These are phyloP conservation scores for Chlamydomonas asymmetrica DNA, from an alignment of 139 green algal species.

Conservation along the genomic window DNA sequence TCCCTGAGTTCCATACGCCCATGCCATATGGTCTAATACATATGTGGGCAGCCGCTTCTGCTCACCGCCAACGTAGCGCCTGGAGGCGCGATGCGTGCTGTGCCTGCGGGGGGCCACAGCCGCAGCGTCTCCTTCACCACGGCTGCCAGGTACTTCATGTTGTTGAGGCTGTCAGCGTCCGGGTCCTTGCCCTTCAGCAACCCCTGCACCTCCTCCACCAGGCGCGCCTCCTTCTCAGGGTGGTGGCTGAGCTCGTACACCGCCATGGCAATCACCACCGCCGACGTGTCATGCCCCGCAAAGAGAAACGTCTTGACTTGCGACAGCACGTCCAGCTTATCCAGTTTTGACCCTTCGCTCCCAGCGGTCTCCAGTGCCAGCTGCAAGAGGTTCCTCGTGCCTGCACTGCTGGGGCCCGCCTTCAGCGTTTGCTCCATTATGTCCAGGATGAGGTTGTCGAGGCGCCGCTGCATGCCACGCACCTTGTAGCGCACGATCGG, in stretches of 20 bases:
- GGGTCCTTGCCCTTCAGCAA: background rate
- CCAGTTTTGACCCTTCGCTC: too few species aligned
- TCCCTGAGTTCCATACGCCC: too few species aligned
- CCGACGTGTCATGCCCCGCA: slow-evolving; percentile 29
- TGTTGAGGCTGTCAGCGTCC: slow-evolving; percentile 2
- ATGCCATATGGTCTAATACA: too few species aligned
- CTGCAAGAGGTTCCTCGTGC: background rate
- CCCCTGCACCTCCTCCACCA: slow-evolving; percentile 24
- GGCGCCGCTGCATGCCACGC: background rate
- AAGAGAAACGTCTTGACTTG: slow-evolving; percentile 40
- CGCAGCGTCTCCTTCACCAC: slow-evolving; percentile 28
- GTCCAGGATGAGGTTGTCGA: background rate
- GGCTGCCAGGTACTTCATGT: slow-evolving; percentile 6
- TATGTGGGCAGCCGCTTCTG: background rate
- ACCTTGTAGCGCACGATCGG: background rate
- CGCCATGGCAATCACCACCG: slow-evolving; percentile 5
- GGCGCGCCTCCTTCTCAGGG: slow-evolving; percentile 7
- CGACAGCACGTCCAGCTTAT: slow-evolving; percentile 7
- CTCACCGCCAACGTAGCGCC: slow-evolving; percentile 7
- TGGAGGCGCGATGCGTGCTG: slow-evolving; percentile 19
- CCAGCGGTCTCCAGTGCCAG: too few species aligned
- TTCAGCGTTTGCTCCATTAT: background rate
- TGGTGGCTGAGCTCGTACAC: slow-evolving; percentile 24
- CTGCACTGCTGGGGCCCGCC: background rate
- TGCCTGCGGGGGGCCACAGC: slow-evolving; percentile 20